Percentiles rank a stretch among this genome's conserved stretches.
Conservation (phyloP, 2,329 filamentous ascomycete species). For the Colletotrichum truncatum region DNA sequence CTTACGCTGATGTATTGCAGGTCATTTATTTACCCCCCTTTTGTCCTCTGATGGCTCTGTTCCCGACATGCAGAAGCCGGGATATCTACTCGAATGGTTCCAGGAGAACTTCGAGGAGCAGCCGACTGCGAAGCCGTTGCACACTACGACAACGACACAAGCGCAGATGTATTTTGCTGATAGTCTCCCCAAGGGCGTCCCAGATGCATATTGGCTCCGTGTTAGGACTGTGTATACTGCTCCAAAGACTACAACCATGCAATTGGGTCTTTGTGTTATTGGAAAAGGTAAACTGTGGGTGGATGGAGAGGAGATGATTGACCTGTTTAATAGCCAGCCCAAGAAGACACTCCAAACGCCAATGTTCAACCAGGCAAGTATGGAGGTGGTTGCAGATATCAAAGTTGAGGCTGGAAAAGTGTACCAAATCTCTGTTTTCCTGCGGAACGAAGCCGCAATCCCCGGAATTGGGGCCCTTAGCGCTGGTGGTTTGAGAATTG, state of each 20-base stretch:
- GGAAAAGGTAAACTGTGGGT: constrained; percentile 44
- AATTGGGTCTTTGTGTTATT: constrained; percentile 44
- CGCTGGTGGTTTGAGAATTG: constrained; percentile 9
- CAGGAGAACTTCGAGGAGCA: not conserved
- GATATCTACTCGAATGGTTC: not conserved
- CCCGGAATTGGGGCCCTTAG: not conserved
- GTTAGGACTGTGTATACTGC: constrained; percentile 33
- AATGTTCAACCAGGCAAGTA: constrained; percentile 45
- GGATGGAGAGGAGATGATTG: constrained; percentile 40
- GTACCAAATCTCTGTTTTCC: not conserved
- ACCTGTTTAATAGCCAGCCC: constrained; percentile 40
- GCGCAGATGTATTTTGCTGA: constrained; percentile 16
- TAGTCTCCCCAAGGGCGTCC: not conserved
- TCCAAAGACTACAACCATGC: not conserved
- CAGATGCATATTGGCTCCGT: not conserved
- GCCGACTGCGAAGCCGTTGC: not conserved
- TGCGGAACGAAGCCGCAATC: not conserved
- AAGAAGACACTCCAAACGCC: constrained; percentile 37
- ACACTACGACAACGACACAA: not conserved
- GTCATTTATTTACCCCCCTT: not conserved
- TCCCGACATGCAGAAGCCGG: not conserved
- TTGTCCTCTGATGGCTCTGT: not conserved
- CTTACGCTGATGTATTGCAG: not conserved
- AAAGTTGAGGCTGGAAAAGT: constrained; percentile 52
- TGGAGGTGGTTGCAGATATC: constrained; percentile 38